phyloP scores from a whole-genome alignment of 192 early-diverging fungal species.

The Kickxella alabastrina region DNA sequence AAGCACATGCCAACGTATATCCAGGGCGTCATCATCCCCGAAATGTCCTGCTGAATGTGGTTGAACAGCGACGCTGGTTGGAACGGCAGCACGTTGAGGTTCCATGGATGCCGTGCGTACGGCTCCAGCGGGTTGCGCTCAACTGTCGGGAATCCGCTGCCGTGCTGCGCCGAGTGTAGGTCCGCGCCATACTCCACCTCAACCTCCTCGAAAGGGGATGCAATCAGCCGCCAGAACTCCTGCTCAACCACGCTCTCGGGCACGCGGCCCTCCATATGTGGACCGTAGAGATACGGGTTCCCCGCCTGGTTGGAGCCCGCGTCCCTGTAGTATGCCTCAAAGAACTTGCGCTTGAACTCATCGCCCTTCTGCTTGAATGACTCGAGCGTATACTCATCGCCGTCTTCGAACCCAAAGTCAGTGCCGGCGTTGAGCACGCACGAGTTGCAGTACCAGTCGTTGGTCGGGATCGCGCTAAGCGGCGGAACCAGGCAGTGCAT shows the following conservation, averaged over 20 bases:
- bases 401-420: constrained; percentile 95
- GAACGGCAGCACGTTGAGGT: constrained; percentile 83
- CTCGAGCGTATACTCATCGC: constrained; percentile 68
- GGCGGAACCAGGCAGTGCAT: constrained; percentile 73
- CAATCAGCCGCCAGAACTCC: constrained; percentile 92
- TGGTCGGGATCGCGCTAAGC: constrained; percentile 54
- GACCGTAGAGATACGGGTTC: too few relatives aligned
- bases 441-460: constrained; percentile 85
- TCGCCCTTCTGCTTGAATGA: constrained; percentile 78
- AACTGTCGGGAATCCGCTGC: constrained; percentile 83
- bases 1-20: constrained; percentile 95
- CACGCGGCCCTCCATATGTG: constrained; percentile 40
- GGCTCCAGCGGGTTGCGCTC: constrained; percentile 62
- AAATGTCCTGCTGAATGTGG: constrained; percentile 88
- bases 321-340: constrained; percentile 53
- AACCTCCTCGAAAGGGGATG: constrained; percentile 79
- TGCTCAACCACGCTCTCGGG: constrained; percentile 78
- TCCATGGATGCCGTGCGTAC: constrained; percentile 76
- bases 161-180: constrained; percentile 83
- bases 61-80: constrained; percentile 78
- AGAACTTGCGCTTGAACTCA: constrained; percentile 76
- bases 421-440: constrained; percentile 73
- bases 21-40: constrained; percentile 98
- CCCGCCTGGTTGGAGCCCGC: background rate
- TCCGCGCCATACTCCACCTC: constrained; percentile 98